Evolutionary conservation across 768 basidiomycete species (phyloP).

Genomic region (Termitomyces heimii): DNA sequence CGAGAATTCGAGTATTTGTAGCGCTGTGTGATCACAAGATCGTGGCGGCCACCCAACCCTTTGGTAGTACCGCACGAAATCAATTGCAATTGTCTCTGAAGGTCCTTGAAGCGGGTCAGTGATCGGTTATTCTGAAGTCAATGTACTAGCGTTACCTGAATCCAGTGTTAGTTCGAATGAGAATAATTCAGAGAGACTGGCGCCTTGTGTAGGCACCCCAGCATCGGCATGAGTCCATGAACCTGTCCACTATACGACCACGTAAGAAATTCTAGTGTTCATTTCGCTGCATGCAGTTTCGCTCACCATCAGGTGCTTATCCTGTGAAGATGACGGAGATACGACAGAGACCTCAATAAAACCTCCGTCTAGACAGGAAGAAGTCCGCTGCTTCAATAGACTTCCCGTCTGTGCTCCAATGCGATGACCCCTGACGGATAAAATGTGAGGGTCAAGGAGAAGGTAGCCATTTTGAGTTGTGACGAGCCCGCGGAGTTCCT

Average conservation of each 20-base stretch:
- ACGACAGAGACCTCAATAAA: constrained; percentile 15
- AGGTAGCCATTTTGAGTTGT: constrained; percentile 10
- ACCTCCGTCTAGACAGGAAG: constrained; percentile 15
- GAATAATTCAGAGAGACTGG: not conserved
- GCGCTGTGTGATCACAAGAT: not conserved
- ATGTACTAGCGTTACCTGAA: not conserved
- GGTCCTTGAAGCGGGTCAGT: not conserved
- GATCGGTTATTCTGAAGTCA: not conserved
- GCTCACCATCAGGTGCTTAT: not conserved
- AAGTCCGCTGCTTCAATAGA: constrained; percentile 5
- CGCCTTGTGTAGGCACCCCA: not conserved
- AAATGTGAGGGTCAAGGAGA: not conserved
- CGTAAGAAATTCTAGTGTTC: not conserved
- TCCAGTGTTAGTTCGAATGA: not conserved
- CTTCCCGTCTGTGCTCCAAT: not conserved
- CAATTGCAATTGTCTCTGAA: not conserved
- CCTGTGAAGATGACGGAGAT: not conserved
- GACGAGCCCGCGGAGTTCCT: not conserved
- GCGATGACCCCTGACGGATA: not conserved
- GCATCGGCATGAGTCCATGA: not conserved
- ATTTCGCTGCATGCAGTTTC: not conserved
- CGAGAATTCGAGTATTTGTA: not conserved
- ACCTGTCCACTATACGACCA: constrained; percentile 4
- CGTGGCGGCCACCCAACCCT: not conserved
- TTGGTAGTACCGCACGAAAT: constrained; percentile 15